Base-by-base conservation (phyloP, 345 rosid genomes). In the Ceriops zippeliana region DNA sequence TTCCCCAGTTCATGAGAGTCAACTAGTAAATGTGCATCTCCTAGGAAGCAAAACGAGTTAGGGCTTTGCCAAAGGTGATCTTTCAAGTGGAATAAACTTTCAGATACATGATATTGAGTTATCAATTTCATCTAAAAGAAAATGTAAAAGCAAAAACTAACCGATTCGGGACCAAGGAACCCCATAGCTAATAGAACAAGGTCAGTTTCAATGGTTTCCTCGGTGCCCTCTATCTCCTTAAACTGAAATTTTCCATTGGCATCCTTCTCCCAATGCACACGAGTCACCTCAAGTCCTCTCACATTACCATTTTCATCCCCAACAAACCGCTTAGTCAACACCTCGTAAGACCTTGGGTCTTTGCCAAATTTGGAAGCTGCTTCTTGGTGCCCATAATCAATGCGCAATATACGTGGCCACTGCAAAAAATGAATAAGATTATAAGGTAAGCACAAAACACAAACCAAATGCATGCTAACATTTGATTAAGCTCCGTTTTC, bases 381-480 rank as follows among this genome's bases (percentile, higher is more conserved):
- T 84, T 96, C 99, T 77, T 96, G 92, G 76, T 96, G 99, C 27
- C 99, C 99, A 34, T 96, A 96, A 70, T 96, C 99, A 8, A 96
- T 80, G 9, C 99, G 95, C 87, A 89, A 90, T 58, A 89, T 35
- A 7, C 96, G 89, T 75, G 99, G 99, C 99, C 99, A 96, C 99
- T 96, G 84, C 76, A 78, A 60, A 75, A 52, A 62, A 47, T 1
- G 58, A 37, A 61, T 9, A 6, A 52, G 2, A 21, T 64, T 65
- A 24, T 58, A 75, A 26, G 69, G 10, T 19, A 52, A 37, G 17
- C 7, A 61, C 1, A 52, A 1, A 19, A 70, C n/a, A 34, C 22
- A 53, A 61, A 22, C 71, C 9, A 52, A 52, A 30, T 56, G 58
- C 16, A 8, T 24, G 26, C 59, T 21, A 56, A 10, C 59, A 56